phyloP scores from a whole-genome alignment of 805 yeast genomes.

The Ogataea pignaliae region DNA sequence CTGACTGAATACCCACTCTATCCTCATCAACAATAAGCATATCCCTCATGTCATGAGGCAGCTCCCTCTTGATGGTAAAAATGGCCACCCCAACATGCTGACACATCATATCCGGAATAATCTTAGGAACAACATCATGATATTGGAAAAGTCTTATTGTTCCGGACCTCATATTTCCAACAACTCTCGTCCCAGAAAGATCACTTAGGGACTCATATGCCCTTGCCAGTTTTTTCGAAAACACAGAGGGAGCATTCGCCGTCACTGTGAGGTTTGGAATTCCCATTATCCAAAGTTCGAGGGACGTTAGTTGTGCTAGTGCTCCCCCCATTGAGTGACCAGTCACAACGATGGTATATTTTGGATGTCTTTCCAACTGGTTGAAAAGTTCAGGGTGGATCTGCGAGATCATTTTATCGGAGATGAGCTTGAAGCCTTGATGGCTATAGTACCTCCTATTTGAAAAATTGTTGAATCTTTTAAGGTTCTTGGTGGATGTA shows the following conservation, averaged over 20 bases:
- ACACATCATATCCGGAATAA: slow-evolving; percentile 13
- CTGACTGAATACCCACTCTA: no score
- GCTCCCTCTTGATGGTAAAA: slow-evolving; percentile 6
- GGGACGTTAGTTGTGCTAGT: slow-evolving; percentile 53
- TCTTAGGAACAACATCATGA: slow-evolving; percentile 16
- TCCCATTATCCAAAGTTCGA: slow-evolving; percentile 58
- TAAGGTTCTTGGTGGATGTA: slow-evolving; percentile 3
- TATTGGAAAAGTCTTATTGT: slow-evolving; percentile 13
- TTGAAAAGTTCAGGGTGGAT: slow-evolving; percentile 11
- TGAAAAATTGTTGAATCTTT: slow-evolving; percentile 3
- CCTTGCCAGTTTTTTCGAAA: slow-evolving; percentile 13
- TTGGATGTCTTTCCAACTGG: slow-evolving; percentile 8
- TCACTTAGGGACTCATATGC: slow-evolving; percentile 5
- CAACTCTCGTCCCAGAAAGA: background rate
- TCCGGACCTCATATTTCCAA: slow-evolving; percentile 2
- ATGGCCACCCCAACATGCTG: slow-evolving; percentile 14
- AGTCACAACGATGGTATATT: slow-evolving; percentile 30
- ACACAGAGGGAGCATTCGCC: slow-evolving; percentile 16
- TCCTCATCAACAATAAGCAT: background rate
- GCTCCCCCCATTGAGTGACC: slow-evolving; percentile 62
- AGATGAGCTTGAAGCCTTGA: slow-evolving; percentile 14
- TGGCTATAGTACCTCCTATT: slow-evolving; percentile 12
- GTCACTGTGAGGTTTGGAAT: slow-evolving; percentile 10
- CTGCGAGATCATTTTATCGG: slow-evolving; percentile 6
- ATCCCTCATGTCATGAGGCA: slow-evolving; percentile 11